Conservation (phyloP, 2,329 filamentous ascomycete genomes). For the Blastomyces parvus region DNA sequence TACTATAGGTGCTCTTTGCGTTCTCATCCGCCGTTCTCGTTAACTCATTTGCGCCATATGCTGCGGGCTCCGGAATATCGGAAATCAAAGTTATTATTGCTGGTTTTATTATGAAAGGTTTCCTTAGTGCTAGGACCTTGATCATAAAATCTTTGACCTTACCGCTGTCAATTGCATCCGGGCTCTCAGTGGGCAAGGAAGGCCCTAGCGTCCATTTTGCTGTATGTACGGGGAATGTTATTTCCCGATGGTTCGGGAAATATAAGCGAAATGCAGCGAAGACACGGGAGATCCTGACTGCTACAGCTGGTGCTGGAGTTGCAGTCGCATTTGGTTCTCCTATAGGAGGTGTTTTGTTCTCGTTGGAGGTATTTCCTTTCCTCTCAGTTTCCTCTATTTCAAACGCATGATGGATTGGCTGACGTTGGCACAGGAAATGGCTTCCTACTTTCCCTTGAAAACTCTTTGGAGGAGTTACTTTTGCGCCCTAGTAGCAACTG, state of each 20-base stretch:
- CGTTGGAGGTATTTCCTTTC: slow-evolving; percentile 54
- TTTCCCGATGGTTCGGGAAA: slow-evolving; percentile 84
- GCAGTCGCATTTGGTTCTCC: slow-evolving; percentile 95
- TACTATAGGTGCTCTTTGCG: slow-evolving; percentile 60
- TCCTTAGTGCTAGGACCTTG: slow-evolving; percentile 82
- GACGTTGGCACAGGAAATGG: slow-evolving; percentile 61
- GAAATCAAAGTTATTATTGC: slow-evolving; percentile 99
- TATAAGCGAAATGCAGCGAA: slow-evolving; percentile 88
- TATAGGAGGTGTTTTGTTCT: slow-evolving; percentile 93
- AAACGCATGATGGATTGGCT: background rate
- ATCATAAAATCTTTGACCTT: slow-evolving; percentile 88
- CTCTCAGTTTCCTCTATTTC: background rate
- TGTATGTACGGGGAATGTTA: slow-evolving; percentile 93
- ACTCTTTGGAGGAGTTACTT: slow-evolving; percentile 98
- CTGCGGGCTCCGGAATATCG: slow-evolving; percentile 90
- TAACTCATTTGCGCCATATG: slow-evolving; percentile 87
- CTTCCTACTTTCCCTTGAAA: slow-evolving; percentile 89
- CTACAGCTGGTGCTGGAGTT: slow-evolving; percentile 87
- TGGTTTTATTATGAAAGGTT: slow-evolving; percentile 98
- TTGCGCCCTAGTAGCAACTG: slow-evolving; percentile 88
- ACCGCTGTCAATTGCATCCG: slow-evolving; percentile 85
- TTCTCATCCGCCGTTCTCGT: slow-evolving; percentile 75
- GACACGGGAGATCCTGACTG: slow-evolving; percentile 87
- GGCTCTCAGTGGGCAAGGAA: slow-evolving; percentile 91
- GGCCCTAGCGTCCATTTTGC: slow-evolving; percentile 98